Percentiles rank a stretch among this genome's conserved stretches.
Conservation (phyloP, 2,329 filamentous ascomycete species). For the Sporothrix pseudoabietina region DNA sequence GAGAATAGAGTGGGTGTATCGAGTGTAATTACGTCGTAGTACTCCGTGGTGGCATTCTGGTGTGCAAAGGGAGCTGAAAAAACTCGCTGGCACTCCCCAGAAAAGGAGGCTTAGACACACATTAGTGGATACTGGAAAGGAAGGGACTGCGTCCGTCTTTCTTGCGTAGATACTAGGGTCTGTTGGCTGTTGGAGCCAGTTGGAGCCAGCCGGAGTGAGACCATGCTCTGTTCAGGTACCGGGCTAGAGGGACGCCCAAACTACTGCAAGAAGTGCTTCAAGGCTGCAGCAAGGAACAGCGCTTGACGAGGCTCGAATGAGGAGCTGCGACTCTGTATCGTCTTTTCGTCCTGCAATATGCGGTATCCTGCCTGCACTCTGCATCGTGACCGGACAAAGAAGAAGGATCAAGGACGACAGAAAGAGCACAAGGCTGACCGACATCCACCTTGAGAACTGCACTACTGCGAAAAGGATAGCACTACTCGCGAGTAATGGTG, state of each 20-base stretch:
- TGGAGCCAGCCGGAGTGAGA: background rate
- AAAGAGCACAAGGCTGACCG: slow-evolving; percentile 11
- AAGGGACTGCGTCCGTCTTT: background rate
- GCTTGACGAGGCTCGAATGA: background rate
- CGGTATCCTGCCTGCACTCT: background rate
- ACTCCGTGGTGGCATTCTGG: background rate
- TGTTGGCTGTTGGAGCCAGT: background rate
- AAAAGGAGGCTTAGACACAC: slow-evolving; percentile 28
- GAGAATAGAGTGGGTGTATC: background rate
- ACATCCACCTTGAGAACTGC: background rate
- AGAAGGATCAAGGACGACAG: background rate
- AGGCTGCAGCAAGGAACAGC: slow-evolving; percentile 4
- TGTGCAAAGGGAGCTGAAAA: slow-evolving; percentile 31
- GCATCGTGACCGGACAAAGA: background rate
- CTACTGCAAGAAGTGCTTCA: background rate
- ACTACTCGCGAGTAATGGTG: background rate
- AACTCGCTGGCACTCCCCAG: slow-evolving; percentile 11
- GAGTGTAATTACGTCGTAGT: too few relatives aligned
- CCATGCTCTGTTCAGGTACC: background rate
- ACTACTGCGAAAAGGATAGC: background rate
- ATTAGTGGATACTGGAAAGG: background rate
- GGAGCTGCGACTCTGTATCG: background rate
- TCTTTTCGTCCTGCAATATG: background rate
- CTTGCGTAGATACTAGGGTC: background rate
- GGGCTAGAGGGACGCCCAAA: background rate